These are phyloP conservation scores for Paradendryphiella salina DNA, from an alignment of 2,329 filamentous ascomycete species.

Conservation along the genomic window DNA sequence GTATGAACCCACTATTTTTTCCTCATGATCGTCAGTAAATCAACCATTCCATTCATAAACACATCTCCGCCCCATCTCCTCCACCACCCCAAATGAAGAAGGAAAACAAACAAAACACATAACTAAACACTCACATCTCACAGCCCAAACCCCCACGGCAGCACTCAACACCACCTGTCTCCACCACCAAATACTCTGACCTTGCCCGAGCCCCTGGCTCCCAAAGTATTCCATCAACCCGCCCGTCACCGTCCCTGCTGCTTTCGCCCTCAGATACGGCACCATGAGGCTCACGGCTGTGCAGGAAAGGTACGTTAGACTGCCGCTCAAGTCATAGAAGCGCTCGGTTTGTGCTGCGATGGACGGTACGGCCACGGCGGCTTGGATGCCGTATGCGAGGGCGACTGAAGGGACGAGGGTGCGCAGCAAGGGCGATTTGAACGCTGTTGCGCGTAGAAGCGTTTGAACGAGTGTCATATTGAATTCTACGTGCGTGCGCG, in stretches of 20 bases:
- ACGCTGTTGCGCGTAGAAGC: constrained; percentile 64
- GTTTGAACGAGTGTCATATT: constrained; percentile 48
- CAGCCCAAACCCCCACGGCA: constrained; percentile 65
- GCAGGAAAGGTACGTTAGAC: constrained; percentile 67
- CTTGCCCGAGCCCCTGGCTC: constrained; percentile 31
- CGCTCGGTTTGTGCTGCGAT: constrained; percentile 64
- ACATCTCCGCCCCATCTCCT: neutral
- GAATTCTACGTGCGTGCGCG: neutral
- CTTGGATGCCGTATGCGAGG: constrained; percentile 66
- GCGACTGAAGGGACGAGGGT: constrained; percentile 65
- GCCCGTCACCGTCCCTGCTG: constrained; percentile 52
- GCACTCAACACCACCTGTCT: constrained; percentile 60
- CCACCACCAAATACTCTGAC: constrained; percentile 58
- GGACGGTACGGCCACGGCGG: constrained; percentile 64
- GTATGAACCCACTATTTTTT: constrained; percentile 61
- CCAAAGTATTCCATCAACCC: constrained; percentile 38
- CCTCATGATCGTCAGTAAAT: neutral
- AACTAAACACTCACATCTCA: constrained; percentile 53
- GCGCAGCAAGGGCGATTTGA: constrained; percentile 63
- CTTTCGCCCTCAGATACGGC: constrained; percentile 60
- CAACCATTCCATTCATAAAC: too few species aligned
- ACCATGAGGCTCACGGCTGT: constrained; percentile 65
- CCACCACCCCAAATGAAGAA: too few species aligned
- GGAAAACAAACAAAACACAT: too few species aligned
- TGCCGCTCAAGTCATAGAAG: constrained; percentile 70